phyloP scores from a whole-genome alignment of 371 early-diverging fungal genomes.

The Syncephalis plumigaleata region DNA sequence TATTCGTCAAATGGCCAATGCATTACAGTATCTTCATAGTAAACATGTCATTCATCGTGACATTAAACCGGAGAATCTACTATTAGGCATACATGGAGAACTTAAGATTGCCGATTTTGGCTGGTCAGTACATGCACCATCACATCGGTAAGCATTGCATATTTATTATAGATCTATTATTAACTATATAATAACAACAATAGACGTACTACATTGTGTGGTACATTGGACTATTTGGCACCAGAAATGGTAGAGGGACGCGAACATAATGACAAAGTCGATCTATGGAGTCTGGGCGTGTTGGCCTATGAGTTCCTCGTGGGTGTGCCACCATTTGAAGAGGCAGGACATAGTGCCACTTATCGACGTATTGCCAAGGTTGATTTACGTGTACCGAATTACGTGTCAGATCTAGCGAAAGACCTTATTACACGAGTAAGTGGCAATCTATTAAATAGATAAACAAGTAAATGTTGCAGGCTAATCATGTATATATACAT shows the following conservation, averaged over 20 bases:
- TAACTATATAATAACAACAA: conserved; percentile 18
- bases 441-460: no score
- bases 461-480: no score
- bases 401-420: conserved; percentile 65
- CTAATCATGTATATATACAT: no score
- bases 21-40: conserved; percentile 79
- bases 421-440: neutral
- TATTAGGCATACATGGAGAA: conserved; percentile 69
- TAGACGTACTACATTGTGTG: conserved; percentile 83
- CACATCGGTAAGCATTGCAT: conserved; percentile 29
- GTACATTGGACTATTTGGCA: conserved; percentile 95
- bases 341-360: conserved; percentile 40
- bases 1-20: conserved; percentile 74
- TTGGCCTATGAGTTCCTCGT: conserved; percentile 91
- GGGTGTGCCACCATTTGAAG: conserved; percentile 89
- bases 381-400: conserved; percentile 67
- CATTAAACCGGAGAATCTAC: conserved; percentile 92
- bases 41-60: conserved; percentile 95
- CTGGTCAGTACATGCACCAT: conserved; percentile 94
- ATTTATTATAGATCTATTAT: neutral
- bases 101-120: conserved; percentile 98
- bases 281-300: conserved; percentile 98
- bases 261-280: conserved; percentile 74
- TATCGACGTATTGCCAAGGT: conserved; percentile 72
- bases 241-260: conserved; percentile 89